Conservation (phyloP, 1,284 basidiomycete species). For the Cutaneotrichosporon spelunceum region DNA sequence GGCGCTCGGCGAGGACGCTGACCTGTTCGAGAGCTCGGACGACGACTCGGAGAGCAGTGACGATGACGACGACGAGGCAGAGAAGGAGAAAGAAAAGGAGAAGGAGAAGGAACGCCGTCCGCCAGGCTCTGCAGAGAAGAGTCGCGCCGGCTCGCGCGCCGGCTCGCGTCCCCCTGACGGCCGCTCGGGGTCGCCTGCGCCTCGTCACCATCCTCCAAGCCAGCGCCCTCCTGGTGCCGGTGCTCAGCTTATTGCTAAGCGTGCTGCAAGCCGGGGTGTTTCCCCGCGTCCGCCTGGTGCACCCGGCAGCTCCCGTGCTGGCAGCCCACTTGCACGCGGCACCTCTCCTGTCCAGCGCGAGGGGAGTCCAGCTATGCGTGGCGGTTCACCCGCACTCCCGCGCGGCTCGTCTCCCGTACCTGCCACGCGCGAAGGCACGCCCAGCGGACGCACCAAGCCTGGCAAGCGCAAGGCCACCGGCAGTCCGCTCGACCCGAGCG, state of each 20-base stretch:
- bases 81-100: slow-evolving; percentile 33
- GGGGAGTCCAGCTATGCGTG: slow-evolving; percentile 13
- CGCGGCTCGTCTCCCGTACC: slow-evolving; percentile 24
- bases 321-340: slow-evolving; percentile 25
- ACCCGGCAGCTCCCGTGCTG: slow-evolving; percentile 21
- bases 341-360: slow-evolving; percentile 22
- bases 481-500: slow-evolving; percentile 13
- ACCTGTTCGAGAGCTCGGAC: slow-evolving; percentile 19
- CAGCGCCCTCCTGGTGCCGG: slow-evolving; percentile 39
- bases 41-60: slow-evolving; percentile 22
- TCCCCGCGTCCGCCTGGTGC: slow-evolving; percentile 26
- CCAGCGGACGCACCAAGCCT: slow-evolving; percentile 13
- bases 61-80: slow-evolving; percentile 22
- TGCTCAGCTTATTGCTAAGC: slow-evolving; percentile 38
- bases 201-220: slow-evolving; percentile 20
- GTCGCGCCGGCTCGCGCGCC: slow-evolving; percentile 13
- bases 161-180: slow-evolving; percentile 22
- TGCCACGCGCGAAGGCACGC: slow-evolving; percentile 19
- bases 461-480: slow-evolving; percentile 24
- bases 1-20: slow-evolving; percentile 17
- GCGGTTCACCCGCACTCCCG: slow-evolving; percentile 16
- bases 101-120: slow-evolving; percentile 30
- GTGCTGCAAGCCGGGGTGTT: slow-evolving; percentile 39
- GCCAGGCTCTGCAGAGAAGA: slow-evolving; percentile 22
- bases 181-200: slow-evolving; percentile 30